Conservation (phyloP, 2,329 filamentous ascomycete genomes). For the Uncinocarpus reesii region DNA sequence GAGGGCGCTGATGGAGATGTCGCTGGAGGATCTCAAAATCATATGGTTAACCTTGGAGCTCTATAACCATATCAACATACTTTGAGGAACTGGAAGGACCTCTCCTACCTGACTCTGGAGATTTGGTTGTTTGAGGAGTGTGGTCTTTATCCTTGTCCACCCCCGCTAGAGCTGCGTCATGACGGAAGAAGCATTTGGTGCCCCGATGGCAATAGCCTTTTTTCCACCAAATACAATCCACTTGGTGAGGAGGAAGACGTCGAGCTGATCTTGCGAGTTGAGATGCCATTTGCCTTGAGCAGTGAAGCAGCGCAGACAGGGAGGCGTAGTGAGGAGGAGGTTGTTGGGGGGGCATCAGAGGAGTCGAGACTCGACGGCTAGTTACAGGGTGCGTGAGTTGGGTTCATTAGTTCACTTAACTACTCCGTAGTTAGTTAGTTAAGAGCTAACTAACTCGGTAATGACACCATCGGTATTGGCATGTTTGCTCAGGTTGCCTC, state of each 20-base stretch:
- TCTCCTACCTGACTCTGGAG: neutral
- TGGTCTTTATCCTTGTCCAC: constrained; percentile 13
- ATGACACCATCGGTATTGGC: neutral
- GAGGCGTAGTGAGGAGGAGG: no score
- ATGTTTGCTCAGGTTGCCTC: neutral
- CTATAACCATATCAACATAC: neutral
- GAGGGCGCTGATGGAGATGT: neutral
- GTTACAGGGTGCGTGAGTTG: no score
- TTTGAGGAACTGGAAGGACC: neutral
- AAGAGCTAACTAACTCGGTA: neutral
- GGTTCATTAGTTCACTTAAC: no score
- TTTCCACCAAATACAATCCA: constrained; percentile 25
- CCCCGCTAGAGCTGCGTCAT: constrained; percentile 18
- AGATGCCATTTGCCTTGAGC: constrained; percentile 3
- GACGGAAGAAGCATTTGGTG: constrained; percentile 21
- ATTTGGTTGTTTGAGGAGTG: neutral
- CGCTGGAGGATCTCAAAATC: neutral
- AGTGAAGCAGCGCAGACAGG: no score
- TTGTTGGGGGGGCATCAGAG: no score
- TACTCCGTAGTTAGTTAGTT: no score
- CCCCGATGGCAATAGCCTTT: constrained; percentile 20
- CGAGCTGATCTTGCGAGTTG: neutral
- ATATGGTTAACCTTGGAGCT: neutral
- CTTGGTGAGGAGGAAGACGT: constrained; percentile 10
- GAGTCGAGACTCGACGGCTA: no score